These are phyloP conservation scores for Gelatoporia subvermispora DNA, from an alignment of 768 basidiomycete genomes.

Conservation along the genomic window DNA sequence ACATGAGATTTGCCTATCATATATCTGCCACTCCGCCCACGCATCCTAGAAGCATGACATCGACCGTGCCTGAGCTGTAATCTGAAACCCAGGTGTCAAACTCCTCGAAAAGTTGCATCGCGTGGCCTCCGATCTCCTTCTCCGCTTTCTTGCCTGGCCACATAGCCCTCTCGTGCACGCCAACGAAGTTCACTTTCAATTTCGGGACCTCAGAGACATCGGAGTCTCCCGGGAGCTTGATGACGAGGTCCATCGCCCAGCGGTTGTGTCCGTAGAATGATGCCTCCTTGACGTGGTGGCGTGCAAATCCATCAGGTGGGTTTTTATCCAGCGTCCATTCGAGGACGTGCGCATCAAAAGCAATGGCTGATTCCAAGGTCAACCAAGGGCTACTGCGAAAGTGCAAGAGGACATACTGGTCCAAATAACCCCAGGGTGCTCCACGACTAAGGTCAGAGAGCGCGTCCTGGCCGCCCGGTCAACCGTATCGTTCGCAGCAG, in stretches of 20 bases:
- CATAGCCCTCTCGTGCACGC: constrained; percentile 78
- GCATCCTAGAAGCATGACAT: constrained; percentile 64
- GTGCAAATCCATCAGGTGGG: constrained; percentile 67
- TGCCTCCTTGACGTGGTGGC: constrained; percentile 90
- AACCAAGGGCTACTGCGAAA: neutral
- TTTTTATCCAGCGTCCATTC: constrained; percentile 78
- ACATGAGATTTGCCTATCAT: too few species aligned
- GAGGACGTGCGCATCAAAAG: constrained; percentile 88
- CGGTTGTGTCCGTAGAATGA: constrained; percentile 77
- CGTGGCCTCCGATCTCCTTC: constrained; percentile 46
- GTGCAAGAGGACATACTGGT: constrained; percentile 44
- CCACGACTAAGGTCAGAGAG: constrained; percentile 60
- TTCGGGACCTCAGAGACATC: constrained; percentile 12
- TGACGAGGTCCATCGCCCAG: constrained; percentile 69
- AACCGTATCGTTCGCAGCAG: constrained; percentile 50
- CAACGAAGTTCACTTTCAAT: constrained; percentile 69
- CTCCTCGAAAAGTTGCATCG: constrained; percentile 70
- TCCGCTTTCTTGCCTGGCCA: constrained; percentile 62
- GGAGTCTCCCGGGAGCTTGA: constrained; percentile 39
- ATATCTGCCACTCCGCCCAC: constrained; percentile 56
- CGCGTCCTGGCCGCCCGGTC: constrained; percentile 60
- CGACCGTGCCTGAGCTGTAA: constrained; percentile 59
- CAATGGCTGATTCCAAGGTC: constrained; percentile 49
- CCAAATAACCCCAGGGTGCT: constrained; percentile 85
- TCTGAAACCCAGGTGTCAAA: constrained; percentile 73